Evolutionary conservation across 2,329 filamentous ascomycete species (phyloP), one percentile per base, ranked within the genome.

Genomic region (Helminthosporium solani): DNA sequence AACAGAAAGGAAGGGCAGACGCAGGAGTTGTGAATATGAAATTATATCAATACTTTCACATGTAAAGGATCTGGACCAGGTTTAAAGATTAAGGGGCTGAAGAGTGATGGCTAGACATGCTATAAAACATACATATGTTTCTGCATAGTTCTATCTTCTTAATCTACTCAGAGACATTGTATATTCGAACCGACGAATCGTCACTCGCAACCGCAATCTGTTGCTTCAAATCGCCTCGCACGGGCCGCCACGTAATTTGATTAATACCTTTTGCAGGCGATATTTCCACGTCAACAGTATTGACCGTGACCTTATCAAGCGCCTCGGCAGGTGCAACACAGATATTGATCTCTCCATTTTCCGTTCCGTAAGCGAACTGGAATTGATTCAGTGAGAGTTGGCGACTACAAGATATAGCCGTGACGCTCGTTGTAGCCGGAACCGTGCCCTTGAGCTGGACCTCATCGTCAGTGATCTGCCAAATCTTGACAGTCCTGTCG

Each of bases 401-500:
- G 1, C 19, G 33, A 33, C 45, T 55, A 35, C 63, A 66, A 8
- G 54, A 54, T 2, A 67, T 60, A 12, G 66, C 61, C 0, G 65
- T 69, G 5, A 69, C 63, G 2, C 65, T 50, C 3, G 62, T 55
- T 30, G 42, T 52, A 2, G 57, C 56, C 11, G 53, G n/a, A 7
- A 66, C 53, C 1, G 54, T 64, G 1, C 49, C 53, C 39, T 59
- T 62, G 3, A 67, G 47, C 8, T 40, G 21, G 5, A 56, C 39
- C 2, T 54, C 60, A 5, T 41, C 33, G 0, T 59, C 60, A 0
- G 31, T 21, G 3, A 76, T 45, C 34, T 64, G 64, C 82, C 82
- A 85, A 28, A 84, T 64, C 55, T 81, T 84, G 40, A 95, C 84
- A 20, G 78, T 79, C 73, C 95, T 97, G 70, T 99, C 94, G 58